These are phyloP conservation scores for Pyrus communis DNA, from an alignment of 306 rosid species.

Conservation along the genomic window DNA sequence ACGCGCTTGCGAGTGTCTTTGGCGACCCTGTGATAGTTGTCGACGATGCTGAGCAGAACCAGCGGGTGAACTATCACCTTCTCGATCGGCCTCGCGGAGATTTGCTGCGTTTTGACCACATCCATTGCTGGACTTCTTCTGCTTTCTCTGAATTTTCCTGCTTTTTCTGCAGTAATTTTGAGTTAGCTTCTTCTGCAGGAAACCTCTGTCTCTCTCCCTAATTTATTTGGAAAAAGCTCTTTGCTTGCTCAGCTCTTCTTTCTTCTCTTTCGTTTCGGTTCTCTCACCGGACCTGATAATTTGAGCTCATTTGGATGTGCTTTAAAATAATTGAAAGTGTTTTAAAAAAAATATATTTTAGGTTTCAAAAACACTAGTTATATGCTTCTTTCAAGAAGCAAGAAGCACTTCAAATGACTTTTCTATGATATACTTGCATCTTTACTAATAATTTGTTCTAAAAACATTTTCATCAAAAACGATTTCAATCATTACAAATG, in stretches of 20 bases:
- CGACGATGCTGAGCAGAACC: slow-evolving; percentile 73
- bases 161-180: neutral
- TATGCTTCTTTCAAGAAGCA: no score
- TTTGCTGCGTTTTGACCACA: slow-evolving; percentile 73
- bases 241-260: neutral
- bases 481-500: no score
- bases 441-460: no score
- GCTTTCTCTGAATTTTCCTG: neutral
- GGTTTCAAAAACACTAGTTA: no score
- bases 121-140: slow-evolving; percentile 33
- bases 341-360: no score
- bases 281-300: neutral
- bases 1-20: slow-evolving; percentile 72
- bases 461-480: no score
- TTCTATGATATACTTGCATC: no score
- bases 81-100: slow-evolving; percentile 54
- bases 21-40: slow-evolving; percentile 74
- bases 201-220: neutral
- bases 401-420: no score
- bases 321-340: no score
- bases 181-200: slow-evolving; percentile 5
- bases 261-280: neutral
- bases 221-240: neutral
- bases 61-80: slow-evolving; percentile 72
- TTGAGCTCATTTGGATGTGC: no score